A percentile compares a stretch with the other conserved stretches of the same genome.
Evolutionary conservation across 2,329 filamentous ascomycete genomes (phyloP).

Genomic region (Penicillium verrucosum): DNA sequence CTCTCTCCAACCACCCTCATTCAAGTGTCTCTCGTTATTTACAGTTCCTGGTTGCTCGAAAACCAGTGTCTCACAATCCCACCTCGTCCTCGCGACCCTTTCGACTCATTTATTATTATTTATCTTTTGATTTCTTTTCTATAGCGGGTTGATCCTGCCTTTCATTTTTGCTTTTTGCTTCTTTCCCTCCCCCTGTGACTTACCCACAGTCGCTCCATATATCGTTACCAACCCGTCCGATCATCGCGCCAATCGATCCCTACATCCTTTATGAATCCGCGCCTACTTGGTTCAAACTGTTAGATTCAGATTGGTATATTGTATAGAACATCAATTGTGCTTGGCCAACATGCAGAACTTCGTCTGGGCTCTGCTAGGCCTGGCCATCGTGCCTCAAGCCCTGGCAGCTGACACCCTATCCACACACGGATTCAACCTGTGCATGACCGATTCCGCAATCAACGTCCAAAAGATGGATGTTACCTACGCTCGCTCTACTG

Average conservation of each 20-base stretch:
- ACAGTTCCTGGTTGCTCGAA: background rate
- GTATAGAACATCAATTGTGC: background rate
- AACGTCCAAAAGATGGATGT: slow-evolving; percentile 72
- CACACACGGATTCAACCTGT: slow-evolving; percentile 77
- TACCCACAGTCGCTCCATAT: background rate
- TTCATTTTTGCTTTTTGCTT: background rate
- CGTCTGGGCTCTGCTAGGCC: slow-evolving; percentile 26
- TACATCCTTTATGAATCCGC: slow-evolving; percentile 5
- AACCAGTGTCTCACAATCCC: slow-evolving; percentile 1
- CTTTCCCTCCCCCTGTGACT: background rate
- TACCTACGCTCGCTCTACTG: slow-evolving; percentile 70
- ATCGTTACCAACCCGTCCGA: slow-evolving; percentile 7
- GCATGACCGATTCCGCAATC: slow-evolving; percentile 57
- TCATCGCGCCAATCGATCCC: slow-evolving; percentile 6
- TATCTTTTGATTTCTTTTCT: background rate
- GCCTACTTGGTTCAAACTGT: background rate
- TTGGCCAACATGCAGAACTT: slow-evolving; percentile 26
- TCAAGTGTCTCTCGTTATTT: background rate
- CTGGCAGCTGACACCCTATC: slow-evolving; percentile 69
- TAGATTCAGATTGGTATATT: background rate
- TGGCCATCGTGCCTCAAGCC: slow-evolving; percentile 40
- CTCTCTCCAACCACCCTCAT: slow-evolving; percentile 1
- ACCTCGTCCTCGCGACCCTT: background rate
- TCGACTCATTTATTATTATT: background rate
- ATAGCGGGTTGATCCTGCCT: slow-evolving; percentile 24